Evolutionary conservation across 306 rosid genomes (phyloP).

Genomic region (Medicago truncatula): DNA sequence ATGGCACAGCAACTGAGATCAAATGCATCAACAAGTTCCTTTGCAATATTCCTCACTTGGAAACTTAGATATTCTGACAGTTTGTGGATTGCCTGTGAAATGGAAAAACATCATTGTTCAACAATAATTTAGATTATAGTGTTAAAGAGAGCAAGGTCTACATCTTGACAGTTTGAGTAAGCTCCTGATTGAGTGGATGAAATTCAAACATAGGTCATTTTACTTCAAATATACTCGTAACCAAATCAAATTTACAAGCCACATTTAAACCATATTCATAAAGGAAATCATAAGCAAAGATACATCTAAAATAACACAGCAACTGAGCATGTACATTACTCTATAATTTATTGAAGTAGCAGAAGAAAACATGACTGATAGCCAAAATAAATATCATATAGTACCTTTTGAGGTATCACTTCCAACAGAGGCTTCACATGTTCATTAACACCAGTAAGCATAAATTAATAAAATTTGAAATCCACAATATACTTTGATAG

Average conservation of each 20-base stretch:
- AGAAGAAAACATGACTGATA: conserved; percentile 11
- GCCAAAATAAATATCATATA: conserved; percentile 37
- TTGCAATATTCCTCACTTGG: conserved; percentile 86
- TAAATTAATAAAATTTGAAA: conserved; percentile 34
- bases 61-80: conserved; percentile 82
- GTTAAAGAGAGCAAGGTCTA: conserved; percentile 8
- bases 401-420: conserved; percentile 70
- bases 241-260: no score
- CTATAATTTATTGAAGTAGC: conserved; percentile 12
- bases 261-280: no score
- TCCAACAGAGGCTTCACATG: conserved; percentile 82
- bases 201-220: no score
- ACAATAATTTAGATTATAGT: conserved; percentile 2
- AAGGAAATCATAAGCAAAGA: no score
- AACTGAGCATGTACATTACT: no score
- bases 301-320: no score
- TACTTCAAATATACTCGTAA: no score
- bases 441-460: conserved; percentile 43
- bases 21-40: conserved; percentile 82
- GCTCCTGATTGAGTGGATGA: no score
- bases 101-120: conserved; percentile 22
- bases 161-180: no score
- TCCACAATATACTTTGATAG: background rate
- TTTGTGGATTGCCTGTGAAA: conserved; percentile 88
- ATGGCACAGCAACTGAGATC: conserved; percentile 68